These are phyloP conservation scores for Hypomyces perniciosus DNA, from an alignment of 2,329 filamentous ascomycete species.

Conservation along the genomic window DNA sequence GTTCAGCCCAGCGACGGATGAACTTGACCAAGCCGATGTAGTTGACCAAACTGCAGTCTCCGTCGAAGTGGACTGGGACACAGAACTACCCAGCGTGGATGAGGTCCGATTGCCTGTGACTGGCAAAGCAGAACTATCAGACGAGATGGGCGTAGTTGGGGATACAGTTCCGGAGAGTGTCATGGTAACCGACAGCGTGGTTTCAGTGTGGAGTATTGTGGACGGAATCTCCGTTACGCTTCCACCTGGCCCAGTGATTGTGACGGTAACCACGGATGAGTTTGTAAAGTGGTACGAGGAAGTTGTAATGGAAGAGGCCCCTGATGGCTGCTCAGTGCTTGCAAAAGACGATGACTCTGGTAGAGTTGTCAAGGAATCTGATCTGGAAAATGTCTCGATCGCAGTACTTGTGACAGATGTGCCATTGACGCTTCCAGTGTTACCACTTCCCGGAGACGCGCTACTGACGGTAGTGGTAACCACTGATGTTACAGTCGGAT, in stretches of 20 bases:
- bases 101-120: constrained; percentile 4
- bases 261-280: constrained; percentile 5
- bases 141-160: not conserved
- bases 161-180: constrained; percentile 7
- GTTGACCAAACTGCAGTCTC: constrained; percentile 1
- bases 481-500: constrained; percentile 2
- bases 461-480: not conserved
- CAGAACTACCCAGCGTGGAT: constrained; percentile 1
- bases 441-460: not conserved
- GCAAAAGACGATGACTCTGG: constrained; percentile 1
- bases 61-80: not conserved
- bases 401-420: constrained; percentile 3
- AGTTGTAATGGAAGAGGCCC: not conserved
- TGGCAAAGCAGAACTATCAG: constrained; percentile 1
- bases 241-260: not conserved
- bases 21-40: not conserved
- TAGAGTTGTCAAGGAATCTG: not conserved
- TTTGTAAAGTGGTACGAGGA: constrained; percentile 8
- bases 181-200: constrained; percentile 1
- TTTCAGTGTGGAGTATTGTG: not conserved
- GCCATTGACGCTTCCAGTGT: constrained; percentile 7
- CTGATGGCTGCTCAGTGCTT: constrained; percentile 1
- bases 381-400: not conserved
- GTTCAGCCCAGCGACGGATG: not conserved
- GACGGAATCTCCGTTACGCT: constrained; percentile 2